These are phyloP conservation scores for Apiospora phragmitis DNA, from an alignment of 2,329 filamentous ascomycete species.

Conservation along the genomic window DNA sequence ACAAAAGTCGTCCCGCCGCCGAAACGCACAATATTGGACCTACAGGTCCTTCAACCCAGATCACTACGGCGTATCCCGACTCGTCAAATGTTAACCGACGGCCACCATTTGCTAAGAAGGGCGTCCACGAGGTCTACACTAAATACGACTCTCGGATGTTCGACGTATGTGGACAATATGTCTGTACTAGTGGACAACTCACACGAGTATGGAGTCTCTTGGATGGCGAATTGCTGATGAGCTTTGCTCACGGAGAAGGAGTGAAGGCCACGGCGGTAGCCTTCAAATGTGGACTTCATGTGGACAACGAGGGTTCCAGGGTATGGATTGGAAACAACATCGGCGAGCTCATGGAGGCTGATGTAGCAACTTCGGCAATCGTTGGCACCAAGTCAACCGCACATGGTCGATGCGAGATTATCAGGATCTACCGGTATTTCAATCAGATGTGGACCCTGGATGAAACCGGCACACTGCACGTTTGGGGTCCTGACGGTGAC, in stretches of 20 bases:
- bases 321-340: conserved; percentile 89
- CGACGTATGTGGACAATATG: conserved; percentile 83
- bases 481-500: conserved; percentile 78
- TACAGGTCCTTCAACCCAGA: conserved; percentile 46
- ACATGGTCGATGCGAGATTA: conserved; percentile 77
- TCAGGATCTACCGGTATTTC: conserved; percentile 81
- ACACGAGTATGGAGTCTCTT: conserved; percentile 86
- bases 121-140: conserved; percentile 74
- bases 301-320: conserved; percentile 77
- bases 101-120: conserved; percentile 72
- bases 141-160: conserved; percentile 86
- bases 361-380: conserved; percentile 73
- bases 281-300: conserved; percentile 79
- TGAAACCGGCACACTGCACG: conserved; percentile 79
- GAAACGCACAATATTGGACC: conserved; percentile 24
- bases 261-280: conserved; percentile 77
- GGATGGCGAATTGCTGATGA: conserved; percentile 80
- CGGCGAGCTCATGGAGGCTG: conserved; percentile 87
- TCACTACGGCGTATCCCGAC: conserved; percentile 74
- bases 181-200: conserved; percentile 83
- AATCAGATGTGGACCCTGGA: conserved; percentile 95
- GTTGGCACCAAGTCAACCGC: conserved; percentile 68
- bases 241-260: conserved; percentile 79
- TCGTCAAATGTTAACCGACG: conserved; percentile 80
- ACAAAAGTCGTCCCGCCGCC: conserved; percentile 18